Base-by-base conservation (phyloP, 148 eudicot species). In the Diospyros lotus region DNA sequence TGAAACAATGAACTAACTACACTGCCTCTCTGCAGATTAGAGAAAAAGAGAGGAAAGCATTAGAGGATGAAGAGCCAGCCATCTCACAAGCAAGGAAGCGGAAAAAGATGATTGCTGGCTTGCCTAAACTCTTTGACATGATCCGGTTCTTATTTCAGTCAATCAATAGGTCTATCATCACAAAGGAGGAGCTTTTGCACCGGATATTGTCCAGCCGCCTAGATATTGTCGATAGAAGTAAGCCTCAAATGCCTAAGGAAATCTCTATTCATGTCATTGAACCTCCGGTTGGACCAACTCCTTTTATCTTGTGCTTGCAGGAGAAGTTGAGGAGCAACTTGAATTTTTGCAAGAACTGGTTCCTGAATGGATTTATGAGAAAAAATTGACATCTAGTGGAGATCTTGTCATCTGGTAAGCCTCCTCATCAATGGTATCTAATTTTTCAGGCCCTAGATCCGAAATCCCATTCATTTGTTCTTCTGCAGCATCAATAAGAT, bases 311-410 rank as follows among this genome's bases (percentile, higher is more conserved):
- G 6, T 66, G 44, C 58, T 44, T 38, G 17, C 92, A 92, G 97
- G 84, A 59, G 97, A 94, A 82, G 85, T 90, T 58, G 98, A 92
- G 78, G 92, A 89, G 65, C 96, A 90, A 70, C 89, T 94, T 58
- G 76, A 64, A 58, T 76, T 90, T 83, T 82, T 94, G 75, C 81
- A 82, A 81, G 96, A 95, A 80, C 76, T 92, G 17, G 93, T 81
- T 45, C 98, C 98, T 9, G 97, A 90, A 67, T 95, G 83, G 77
- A 75, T 92, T 63, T 75, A 83, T 58, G 96, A 92, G 83, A 79
- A 86, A 71, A 79, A 86, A 71, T 50, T 64, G 8, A 82, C 84
- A 73, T 74, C 80, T 13, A 86, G 85, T 70, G 97, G 99, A 43
- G 92, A 87, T 77, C 75, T 80, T 78, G 84, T 92, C 54, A 4